Evolutionary conservation across 345 rosid species (phyloP), one percentile per base, ranked within the genome.

Genomic region (Microcos paniculata): DNA sequence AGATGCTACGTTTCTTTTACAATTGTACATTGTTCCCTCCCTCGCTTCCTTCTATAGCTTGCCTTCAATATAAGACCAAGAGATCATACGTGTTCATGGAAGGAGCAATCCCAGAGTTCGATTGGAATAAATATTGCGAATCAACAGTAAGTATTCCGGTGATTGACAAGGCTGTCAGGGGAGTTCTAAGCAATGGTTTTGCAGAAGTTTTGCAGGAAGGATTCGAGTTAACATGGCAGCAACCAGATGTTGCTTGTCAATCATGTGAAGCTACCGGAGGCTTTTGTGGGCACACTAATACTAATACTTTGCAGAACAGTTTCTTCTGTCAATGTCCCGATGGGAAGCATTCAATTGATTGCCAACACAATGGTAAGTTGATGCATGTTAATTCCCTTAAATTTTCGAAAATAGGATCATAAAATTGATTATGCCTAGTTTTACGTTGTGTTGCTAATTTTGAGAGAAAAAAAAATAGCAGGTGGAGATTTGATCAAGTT

Each of bases 21-120:
- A 76, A 81, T 24, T 81, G 82, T 66, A 68, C 58, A 0, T 66
- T 78, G 45, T 76, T 72, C 56, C 84, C 84, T 12, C 86, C 86
- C 57, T 78, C 82, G 3, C 55, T 63, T 15, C 74, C 76, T 4
- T 71, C 81, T 13, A 63, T 84, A 78, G 15, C 23, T 3, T 80
- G 86, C 42, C 70, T 78, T 26, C 45, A 42, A 6, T 64, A 59
- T 33, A 73, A 45, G 42, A 19, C 56, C 15, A 73, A 46, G 68
- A 70, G 76, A 18, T 84, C 86, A 1, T 84, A 38, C 56, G 86
- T 53, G 33, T 73, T 80, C 66, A 5, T 14, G 11, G 71, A 69
- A 2, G 74, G 42, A 66, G 48, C 57, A 4, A 52, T 76, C 43
- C 84, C 84, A 0, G 86, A 80, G 69, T 80, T 80, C 23, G 86